Evolutionary conservation across 306 rosid species (phyloP), one percentile per base, ranked within the genome.

Genomic region (Vachellia collinsii): DNA sequence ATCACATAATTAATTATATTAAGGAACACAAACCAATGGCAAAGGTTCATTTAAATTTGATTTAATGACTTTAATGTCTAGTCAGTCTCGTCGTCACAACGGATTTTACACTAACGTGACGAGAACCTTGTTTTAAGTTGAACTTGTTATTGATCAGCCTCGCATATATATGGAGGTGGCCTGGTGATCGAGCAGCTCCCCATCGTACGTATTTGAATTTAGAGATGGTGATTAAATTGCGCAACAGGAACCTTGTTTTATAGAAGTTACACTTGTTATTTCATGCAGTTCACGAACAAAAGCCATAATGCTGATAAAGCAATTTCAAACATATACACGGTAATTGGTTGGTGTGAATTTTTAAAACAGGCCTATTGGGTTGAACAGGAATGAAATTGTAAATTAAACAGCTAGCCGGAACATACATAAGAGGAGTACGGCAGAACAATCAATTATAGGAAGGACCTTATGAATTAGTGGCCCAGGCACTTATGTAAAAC

Each of bases 391-490:
- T 43, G 66, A 38, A 81, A 85, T 25, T 6, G 69, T 41, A 70
- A 74, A 78, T 43, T 36, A 77, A 80, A 80, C 66, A 23, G 34
- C 6, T 77, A 11, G 70, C 17, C 17, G 36, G 70, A 48, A 65
- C 66, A 16, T 59, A 69, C 66, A 37, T 42, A 62, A 83, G 75
- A 88, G 76, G 65, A 80, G 72, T 79, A 82, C 66, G 77, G 76
- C 77, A n/a, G 74, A 73, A 77, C 87, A 83, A 85, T 85, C 79
- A 75, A 75, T 83, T 81, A 51, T 59, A 48, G 77, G 73, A 65
- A 77, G 86, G 88, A 88, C 84, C 87, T 80, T 82, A 74, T 37
- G 59, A 65, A 86, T 74, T 83, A 87, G 87, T 91, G 97, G 84
- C 74, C 5, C 36, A n/a, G 84, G 88, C 96, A 91, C 96, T 83